These are phyloP conservation scores for Scheffersomyces spartinae DNA, from an alignment of 805 yeast genomes.

Conservation along the genomic window DNA sequence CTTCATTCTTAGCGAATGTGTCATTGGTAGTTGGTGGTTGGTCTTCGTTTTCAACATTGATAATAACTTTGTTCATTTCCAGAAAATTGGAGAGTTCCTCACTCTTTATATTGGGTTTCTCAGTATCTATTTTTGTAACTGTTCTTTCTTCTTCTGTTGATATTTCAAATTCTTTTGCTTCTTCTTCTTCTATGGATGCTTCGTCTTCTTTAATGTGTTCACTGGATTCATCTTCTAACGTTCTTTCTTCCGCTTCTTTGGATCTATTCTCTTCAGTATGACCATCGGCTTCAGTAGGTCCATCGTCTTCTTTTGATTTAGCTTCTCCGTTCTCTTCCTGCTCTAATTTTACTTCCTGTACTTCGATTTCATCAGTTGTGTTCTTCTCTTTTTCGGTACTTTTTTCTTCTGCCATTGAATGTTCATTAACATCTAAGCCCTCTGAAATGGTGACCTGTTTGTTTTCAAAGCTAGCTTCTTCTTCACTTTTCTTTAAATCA, in stretches of 20 bases:
- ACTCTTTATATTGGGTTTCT: background rate
- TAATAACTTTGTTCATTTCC: background rate
- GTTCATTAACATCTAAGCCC: background rate
- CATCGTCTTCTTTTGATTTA: background rate
- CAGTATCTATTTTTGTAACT: constrained; percentile 1
- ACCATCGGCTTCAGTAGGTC: constrained; percentile 1
- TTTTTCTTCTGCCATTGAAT: background rate
- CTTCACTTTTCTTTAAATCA: too few species aligned
- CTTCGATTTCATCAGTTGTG: constrained; percentile 5
- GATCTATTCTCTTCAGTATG: constrained; percentile 2
- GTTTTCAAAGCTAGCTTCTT: too few species aligned
- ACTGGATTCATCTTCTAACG: constrained; percentile 2
- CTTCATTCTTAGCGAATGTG: background rate
- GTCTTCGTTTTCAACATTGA: background rate
- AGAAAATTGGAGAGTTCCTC: background rate
- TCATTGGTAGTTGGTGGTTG: background rate
- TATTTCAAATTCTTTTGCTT: constrained; percentile 4
- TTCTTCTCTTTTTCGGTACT: constrained; percentile 1
- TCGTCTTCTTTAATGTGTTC: constrained; percentile 5
- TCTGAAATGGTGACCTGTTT: too few species aligned
- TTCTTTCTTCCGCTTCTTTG: constrained; percentile 1
- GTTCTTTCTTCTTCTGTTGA: constrained; percentile 5
- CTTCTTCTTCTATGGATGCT: constrained; percentile 1
- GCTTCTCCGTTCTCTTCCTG: constrained; percentile 2
- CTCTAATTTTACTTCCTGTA: constrained; percentile 8